Base-by-base conservation (phyloP, 1,139 yeast genomes). In the Debaryomyces singareniensis region DNA sequence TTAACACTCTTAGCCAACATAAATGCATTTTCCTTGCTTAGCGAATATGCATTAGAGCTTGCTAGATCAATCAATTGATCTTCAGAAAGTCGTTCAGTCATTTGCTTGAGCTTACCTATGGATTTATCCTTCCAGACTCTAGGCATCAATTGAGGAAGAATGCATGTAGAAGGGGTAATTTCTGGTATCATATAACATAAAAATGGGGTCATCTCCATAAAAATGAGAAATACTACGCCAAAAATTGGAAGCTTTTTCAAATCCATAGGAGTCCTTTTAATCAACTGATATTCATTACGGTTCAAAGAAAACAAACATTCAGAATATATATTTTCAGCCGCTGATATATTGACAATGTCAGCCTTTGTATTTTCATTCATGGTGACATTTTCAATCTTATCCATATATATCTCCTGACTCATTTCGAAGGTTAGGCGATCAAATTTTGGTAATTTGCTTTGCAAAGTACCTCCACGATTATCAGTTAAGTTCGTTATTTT, bases 131-230 rank as follows among this genome's bases (percentile, higher is more conserved):
- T 42, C 68, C 68, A 61, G 14, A 65, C 28, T 21, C 64, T 45
- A 1, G 70, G 67, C 23, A 63, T 42, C 11, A 74, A 53, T 2
- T 61, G 57, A 0, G 86, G 86, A 28, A 77, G 56, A 4, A 73
- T 58, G 52, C 93, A 83, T 0, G 91, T 81, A 40, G 71, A 68
- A 0, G 93, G 93, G 2, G 84, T 68, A 10, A 82, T 47, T 33
- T 69, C 70, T 0, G 93, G 93, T 31, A 80, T 53, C 1, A 62
- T 40, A 35, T 67, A 68, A 37, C 85, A 74, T 3, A 82, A 35
- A 0, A 77, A 27, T 0, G 91, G 83, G 1, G 89, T 78, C 29
- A 59, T 44, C 43, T 83, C 94, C 44, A 76, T 74, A 41, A 77
- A 75, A 1, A 80, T 45, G 13, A 73, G 49, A 35, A 78, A 69